Evolutionary conservation across 768 basidiomycete genomes (phyloP).

Genomic region (Termitomyces sp.): DNA sequence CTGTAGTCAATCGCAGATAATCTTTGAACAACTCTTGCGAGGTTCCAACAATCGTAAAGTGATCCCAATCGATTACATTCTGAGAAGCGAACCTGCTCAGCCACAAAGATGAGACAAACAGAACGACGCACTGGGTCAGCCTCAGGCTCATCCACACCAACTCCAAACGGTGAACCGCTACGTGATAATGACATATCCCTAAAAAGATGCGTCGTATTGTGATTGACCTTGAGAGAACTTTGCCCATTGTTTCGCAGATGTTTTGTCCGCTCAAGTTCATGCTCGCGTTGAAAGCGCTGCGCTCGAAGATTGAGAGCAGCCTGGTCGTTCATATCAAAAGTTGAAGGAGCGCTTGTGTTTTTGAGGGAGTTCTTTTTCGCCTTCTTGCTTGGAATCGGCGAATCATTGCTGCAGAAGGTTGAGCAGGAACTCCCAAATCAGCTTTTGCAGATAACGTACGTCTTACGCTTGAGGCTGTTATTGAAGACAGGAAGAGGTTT

Average conservation of each 20-base stretch:
- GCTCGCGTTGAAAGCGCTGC: constrained; percentile 86
- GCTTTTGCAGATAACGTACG: constrained; percentile 29
- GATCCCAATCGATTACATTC: constrained; percentile 98
- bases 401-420: constrained; percentile 30
- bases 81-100: constrained; percentile 24
- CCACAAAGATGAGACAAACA: background rate
- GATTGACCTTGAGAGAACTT: constrained; percentile 39
- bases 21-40: constrained; percentile 90
- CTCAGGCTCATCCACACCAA: constrained; percentile 62
- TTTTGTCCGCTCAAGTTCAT: constrained; percentile 73
- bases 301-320: constrained; percentile 73
- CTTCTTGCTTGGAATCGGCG: constrained; percentile 39
- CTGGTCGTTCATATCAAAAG: constrained; percentile 58
- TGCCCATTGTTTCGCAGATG: constrained; percentile 35
- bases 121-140: constrained; percentile 57
- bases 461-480: constrained; percentile 61
- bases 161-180: constrained; percentile 43
- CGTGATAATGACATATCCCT: constrained; percentile 41
- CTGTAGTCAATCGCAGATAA: constrained; percentile 90
- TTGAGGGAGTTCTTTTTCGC: constrained; percentile 22
- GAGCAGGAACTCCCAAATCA: background rate
- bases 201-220: constrained; percentile 51
- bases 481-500: constrained; percentile 48
- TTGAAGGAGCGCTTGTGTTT: constrained; percentile 13
- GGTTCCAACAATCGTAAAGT: constrained; percentile 90